These are phyloP conservation scores for Fusarium coicis DNA, from an alignment of 2,329 filamentous ascomycete genomes.

Conservation along the genomic window DNA sequence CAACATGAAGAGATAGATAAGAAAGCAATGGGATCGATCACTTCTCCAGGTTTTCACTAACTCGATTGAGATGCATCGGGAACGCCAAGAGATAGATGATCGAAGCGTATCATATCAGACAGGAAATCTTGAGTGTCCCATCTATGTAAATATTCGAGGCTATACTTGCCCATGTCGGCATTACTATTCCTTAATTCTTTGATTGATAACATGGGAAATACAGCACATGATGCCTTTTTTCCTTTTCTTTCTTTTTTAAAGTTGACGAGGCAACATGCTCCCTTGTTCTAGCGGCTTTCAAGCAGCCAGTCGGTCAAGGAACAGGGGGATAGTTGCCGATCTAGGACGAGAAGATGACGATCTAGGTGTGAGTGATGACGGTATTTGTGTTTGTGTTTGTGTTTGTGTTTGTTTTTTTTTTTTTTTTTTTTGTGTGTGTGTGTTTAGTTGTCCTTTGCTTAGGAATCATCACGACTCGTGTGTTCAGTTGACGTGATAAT, in stretches of 20 bases:
- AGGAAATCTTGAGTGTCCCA: not conserved
- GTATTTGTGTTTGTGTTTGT: slow-evolving; percentile 4
- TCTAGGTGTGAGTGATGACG: slow-evolving; percentile 21
- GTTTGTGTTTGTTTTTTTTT: not conserved
- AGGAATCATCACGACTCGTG: not conserved
- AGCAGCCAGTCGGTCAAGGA: slow-evolving; percentile 3
- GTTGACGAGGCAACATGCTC: slow-evolving; percentile 29
- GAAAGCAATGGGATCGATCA: not conserved
- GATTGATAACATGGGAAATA: not conserved
- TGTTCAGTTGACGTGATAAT: slow-evolving; percentile 5
- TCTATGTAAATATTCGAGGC: not conserved
- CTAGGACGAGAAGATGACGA: slow-evolving; percentile 29
- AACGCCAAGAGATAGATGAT: slow-evolving; percentile 27
- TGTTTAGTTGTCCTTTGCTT: not conserved
- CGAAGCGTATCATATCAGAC: slow-evolving; percentile 5
- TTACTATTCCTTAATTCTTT: slow-evolving; percentile 1
- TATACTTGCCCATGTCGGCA: slow-evolving; percentile 3
- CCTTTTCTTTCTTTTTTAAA: not conserved
- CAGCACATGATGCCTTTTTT: not conserved
- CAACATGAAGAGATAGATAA: slow-evolving; percentile 17
- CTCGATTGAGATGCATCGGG: slow-evolving; percentile 14
- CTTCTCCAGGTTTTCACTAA: slow-evolving; percentile 29
- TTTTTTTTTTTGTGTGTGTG: not conserved
- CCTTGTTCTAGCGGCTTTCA: slow-evolving; percentile 14
- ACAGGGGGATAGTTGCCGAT: slow-evolving; percentile 15